Evolutionary conservation across 257 asterid species (phyloP).

Genomic region (Solanum chilense): DNA sequence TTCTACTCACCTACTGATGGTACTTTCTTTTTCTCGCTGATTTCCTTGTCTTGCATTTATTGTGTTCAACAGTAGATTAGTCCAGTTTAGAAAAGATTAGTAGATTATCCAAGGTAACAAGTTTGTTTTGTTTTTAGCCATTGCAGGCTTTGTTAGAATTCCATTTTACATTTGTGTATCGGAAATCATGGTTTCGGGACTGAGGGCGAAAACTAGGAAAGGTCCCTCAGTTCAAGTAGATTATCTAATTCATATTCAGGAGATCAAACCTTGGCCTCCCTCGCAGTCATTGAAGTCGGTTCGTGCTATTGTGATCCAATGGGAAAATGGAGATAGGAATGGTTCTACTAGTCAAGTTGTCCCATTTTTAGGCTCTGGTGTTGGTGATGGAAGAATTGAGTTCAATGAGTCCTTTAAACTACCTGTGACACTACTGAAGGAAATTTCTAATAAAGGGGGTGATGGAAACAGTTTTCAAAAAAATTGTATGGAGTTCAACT

Average conservation of each 20-base stretch:
- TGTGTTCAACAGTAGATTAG: neutral
- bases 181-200: slow-evolving; percentile 48
- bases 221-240: slow-evolving; percentile 48
- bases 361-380: slow-evolving; percentile 42
- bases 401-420: slow-evolving; percentile 70
- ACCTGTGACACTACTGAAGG: slow-evolving; percentile 37
- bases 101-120: neutral
- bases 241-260: slow-evolving; percentile 44
- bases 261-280: slow-evolving; percentile 91
- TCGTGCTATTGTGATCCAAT: slow-evolving; percentile 56
- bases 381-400: slow-evolving; percentile 55
- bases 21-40: neutral
- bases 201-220: slow-evolving; percentile 41
- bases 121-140: neutral
- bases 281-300: slow-evolving; percentile 52
- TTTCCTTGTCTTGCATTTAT: neutral
- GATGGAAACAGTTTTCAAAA: slow-evolving; percentile 43
- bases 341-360: slow-evolving; percentile 57
- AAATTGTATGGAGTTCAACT: slow-evolving; percentile 56
- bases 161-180: neutral
- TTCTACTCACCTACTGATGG: neutral
- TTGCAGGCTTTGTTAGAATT: neutral
- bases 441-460: slow-evolving; percentile 32
- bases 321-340: slow-evolving; percentile 54
- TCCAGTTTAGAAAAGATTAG: neutral